Conservation (phyloP, 139 green algal genomes). For the Zygnema circumcarinatum region DNA sequence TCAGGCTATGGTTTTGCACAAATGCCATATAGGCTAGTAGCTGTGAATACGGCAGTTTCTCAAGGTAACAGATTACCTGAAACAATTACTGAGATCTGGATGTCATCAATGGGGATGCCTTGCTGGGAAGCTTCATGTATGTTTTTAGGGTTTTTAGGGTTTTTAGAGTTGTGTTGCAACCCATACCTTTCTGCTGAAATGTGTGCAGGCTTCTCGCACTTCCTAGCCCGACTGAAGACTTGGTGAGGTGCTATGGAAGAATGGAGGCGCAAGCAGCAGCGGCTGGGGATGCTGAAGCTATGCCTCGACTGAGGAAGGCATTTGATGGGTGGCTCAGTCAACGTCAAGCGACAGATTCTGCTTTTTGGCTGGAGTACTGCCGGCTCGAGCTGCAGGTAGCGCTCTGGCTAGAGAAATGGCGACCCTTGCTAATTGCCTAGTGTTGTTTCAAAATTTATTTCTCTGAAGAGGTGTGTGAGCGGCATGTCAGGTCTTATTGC, state of each 20-base stretch:
- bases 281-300: not conserved
- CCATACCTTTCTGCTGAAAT: no score
- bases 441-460: not conserved
- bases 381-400: not conserved
- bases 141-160: no score
- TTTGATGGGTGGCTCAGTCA: not conserved
- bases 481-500: not conserved
- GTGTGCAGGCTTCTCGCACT: constrained; percentile 7
- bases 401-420: constrained; percentile 19
- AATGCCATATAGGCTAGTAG: not conserved
- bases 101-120: no score
- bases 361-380: constrained; percentile 37
- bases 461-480: not conserved
- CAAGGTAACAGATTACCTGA: no score
- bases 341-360: not conserved
- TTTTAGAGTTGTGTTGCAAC: no score
- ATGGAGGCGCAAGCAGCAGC: not conserved
- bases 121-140: no score
- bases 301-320: not conserved
- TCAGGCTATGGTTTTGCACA: not conserved
- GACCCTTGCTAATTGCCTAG: not conserved
- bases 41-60: no score
- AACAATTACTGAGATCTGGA: no score
- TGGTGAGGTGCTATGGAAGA: not conserved
- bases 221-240: not conserved